Conservation (phyloP, 768 basidiomycete genomes). For the Lactarius vividus region DNA sequence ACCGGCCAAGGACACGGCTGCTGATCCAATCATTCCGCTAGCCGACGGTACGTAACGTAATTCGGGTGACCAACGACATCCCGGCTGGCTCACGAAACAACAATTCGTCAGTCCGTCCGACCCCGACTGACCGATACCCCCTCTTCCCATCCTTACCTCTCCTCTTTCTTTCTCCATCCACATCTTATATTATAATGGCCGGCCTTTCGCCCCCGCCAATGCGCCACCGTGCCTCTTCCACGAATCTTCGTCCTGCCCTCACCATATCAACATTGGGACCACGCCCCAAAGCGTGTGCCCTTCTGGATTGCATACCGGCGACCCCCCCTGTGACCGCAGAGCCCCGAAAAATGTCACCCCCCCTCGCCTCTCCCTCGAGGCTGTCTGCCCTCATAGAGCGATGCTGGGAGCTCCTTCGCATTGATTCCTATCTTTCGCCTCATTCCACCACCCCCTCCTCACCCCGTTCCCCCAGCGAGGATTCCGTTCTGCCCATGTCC, state of each 20-base stretch:
- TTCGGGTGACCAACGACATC: background rate
- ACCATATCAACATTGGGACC: conserved; percentile 54
- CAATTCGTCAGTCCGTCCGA: background rate
- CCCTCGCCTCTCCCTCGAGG: conserved; percentile 24
- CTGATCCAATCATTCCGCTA: background rate
- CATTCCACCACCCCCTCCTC: conserved; percentile 22
- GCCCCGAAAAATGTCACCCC: conserved; percentile 17
- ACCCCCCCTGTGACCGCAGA: conserved; percentile 29
- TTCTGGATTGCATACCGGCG: conserved; percentile 31
- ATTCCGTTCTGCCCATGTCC: conserved; percentile 27
- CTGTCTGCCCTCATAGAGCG: conserved; percentile 26
- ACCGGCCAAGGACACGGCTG: no score
- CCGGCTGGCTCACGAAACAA: background rate
- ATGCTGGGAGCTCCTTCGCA: conserved; percentile 21
- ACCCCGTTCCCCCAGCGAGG: conserved; percentile 45
- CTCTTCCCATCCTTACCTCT: background rate
- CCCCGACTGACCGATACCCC: background rate
- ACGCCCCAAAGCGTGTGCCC: conserved; percentile 34
- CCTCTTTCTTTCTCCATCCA: conserved; percentile 9
- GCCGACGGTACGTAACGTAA: background rate
- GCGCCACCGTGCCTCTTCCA: conserved; percentile 59
- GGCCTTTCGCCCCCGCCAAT: conserved; percentile 41
- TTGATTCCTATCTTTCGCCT: conserved; percentile 12
- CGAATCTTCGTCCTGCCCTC: conserved; percentile 51
- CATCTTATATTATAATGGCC: conserved; percentile 27